These are phyloP conservation scores for Carex littledalei DNA, from an alignment of 176 grass and related monocot genomes.

Conservation along the genomic window DNA sequence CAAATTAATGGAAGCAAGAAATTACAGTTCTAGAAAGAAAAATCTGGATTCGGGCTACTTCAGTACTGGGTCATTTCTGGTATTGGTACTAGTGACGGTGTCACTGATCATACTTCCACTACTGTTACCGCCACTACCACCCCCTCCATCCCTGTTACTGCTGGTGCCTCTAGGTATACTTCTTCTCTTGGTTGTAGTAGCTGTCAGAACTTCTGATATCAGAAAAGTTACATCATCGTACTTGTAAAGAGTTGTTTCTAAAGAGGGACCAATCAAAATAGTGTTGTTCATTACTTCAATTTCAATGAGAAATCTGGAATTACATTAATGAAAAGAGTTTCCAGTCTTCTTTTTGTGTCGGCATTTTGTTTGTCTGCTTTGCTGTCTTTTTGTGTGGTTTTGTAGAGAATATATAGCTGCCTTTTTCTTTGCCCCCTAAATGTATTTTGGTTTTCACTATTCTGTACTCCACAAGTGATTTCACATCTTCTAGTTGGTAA, in stretches of 20 bases:
- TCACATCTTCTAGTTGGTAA: not conserved
- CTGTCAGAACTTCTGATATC: slow-evolving; percentile 57
- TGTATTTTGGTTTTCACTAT: not conserved
- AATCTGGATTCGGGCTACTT: slow-evolving; percentile 39
- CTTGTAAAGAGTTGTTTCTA: slow-evolving; percentile 38
- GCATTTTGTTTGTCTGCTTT: not conserved
- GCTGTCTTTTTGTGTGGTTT: not conserved
- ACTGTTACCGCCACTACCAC: slow-evolving; percentile 64
- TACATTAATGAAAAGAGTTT: not conserved
- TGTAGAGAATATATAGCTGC: not conserved
- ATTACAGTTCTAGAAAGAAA: not conserved
- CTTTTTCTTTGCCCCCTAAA: not conserved
- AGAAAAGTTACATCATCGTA: slow-evolving; percentile 41
- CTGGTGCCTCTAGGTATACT: slow-evolving; percentile 54
- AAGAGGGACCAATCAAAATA: not conserved
- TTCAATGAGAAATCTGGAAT: not conserved
- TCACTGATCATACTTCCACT: slow-evolving; percentile 64
- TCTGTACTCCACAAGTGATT: not conserved
- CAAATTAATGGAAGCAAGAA: slow-evolving; percentile 1
- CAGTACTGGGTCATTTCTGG: slow-evolving; percentile 35
- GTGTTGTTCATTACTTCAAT: not conserved
- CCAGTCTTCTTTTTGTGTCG: not conserved
- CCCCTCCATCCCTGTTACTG: slow-evolving; percentile 55
- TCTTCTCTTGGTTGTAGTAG: slow-evolving; percentile 43
- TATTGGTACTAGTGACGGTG: slow-evolving; percentile 38